These are phyloP conservation scores for Mycena epipterygia DNA, from an alignment of 768 basidiomycete genomes.

Conservation along the genomic window DNA sequence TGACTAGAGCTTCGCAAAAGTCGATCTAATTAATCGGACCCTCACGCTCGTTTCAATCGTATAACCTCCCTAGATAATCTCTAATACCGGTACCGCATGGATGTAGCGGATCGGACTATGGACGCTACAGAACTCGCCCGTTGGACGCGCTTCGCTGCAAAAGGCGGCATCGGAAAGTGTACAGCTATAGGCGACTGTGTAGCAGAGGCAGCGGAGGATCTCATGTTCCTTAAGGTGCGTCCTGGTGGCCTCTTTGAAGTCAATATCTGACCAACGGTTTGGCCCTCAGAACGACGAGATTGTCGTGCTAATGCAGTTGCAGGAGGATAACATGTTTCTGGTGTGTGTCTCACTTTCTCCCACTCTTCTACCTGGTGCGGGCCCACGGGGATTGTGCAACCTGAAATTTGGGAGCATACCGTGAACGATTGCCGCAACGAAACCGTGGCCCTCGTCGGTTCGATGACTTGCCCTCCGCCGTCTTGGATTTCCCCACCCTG, in stretches of 20 bases:
- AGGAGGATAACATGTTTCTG: conserved; percentile 69
- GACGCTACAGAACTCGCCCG: conserved; percentile 31
- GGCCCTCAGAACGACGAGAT: conserved; percentile 81
- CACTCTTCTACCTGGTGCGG: neutral
- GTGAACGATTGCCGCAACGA: neutral
- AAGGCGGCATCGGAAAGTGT: conserved; percentile 89
- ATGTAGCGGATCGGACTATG: conserved; percentile 31
- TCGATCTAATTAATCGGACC: neutral
- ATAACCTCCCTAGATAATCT: conserved; percentile 21
- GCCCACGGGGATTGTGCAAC: neutral
- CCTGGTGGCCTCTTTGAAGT: conserved; percentile 3
- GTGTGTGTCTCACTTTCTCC: conserved; percentile 56
- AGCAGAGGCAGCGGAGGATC: conserved; percentile 78
- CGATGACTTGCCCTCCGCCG: neutral
- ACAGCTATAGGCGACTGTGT: conserved; percentile 82
- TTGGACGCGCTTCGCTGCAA: conserved; percentile 90
- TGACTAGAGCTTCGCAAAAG: neutral
- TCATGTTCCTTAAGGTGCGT: conserved; percentile 89
- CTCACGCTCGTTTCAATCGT: conserved; percentile 31
- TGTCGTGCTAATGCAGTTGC: conserved; percentile 79
- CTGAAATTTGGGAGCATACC: neutral
- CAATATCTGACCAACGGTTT: conserved; percentile 4
- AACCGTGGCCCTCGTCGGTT: neutral
- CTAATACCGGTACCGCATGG: conserved; percentile 27
- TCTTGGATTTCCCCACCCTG: neutral